A percentile compares a stretch with the other conserved stretches of the same genome.
Conservation (phyloP, 2,329 filamentous ascomycete genomes). For the Chaetomium sp. region DNA sequence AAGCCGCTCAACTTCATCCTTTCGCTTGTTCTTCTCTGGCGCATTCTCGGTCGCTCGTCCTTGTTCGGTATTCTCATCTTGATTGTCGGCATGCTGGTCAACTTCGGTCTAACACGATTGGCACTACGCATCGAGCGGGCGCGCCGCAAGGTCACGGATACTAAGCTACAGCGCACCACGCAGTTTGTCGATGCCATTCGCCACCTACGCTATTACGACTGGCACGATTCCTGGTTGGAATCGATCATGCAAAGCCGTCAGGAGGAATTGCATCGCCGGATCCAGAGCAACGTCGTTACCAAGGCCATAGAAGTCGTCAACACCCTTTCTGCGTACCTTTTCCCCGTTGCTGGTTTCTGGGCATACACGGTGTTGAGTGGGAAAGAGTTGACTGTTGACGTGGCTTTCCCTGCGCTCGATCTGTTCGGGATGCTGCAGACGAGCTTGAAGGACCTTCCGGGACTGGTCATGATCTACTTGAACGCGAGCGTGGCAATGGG, state of each 20-base stretch:
- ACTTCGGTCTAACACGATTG: conserved; percentile 58
- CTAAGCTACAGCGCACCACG: conserved; percentile 70
- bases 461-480: conserved; percentile 66
- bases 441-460: conserved; percentile 67
- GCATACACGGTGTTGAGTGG: conserved; percentile 69
- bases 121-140: conserved; percentile 63
- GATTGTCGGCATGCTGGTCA: conserved; percentile 61
- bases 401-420: conserved; percentile 81
- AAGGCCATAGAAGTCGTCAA: conserved; percentile 63
- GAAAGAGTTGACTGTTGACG: conserved; percentile 63
- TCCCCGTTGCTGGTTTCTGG: conserved; percentile 75
- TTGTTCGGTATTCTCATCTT: conserved; percentile 67
- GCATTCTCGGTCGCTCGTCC: conserved; percentile 73
- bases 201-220: conserved; percentile 74
- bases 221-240: conserved; percentile 68
- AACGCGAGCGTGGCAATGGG: conserved; percentile 78
- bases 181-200: conserved; percentile 85
- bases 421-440: conserved; percentile 70
- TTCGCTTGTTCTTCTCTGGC: conserved; percentile 67
- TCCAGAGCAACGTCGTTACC: conserved; percentile 57
- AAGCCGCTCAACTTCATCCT: conserved; percentile 72
- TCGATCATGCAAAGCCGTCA: conserved; percentile 63
- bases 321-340: conserved; percentile 62
- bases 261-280: conserved; percentile 58
- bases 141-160: conserved; percentile 68